Evolutionary conservation across 441 rosid genomes (phyloP), one percentile per base, ranked within the genome.

Genomic region (Erodium trifolium): DNA sequence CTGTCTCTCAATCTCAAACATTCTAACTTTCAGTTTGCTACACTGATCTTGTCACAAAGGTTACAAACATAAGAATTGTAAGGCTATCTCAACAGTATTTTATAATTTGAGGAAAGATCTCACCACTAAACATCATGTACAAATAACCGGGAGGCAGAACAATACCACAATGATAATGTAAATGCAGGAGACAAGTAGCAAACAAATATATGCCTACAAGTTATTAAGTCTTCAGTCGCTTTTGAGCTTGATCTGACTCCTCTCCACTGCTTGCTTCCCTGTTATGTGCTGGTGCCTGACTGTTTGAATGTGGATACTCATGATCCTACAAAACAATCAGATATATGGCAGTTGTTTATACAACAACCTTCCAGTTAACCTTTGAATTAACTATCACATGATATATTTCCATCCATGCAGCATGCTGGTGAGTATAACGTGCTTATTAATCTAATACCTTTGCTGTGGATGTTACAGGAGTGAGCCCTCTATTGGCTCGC

Each of bases 171-270:
- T 2, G 55, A 13, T 10, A 0, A 47, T 47, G 6, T 47, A 47
- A 47, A 47, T 47, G n/a, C n/a, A n/a, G 13, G 3, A 47, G 14
- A 31, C 34, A 47, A 3, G 14, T 2, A 51, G 16, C 2, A n/a
- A 13, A 53, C 60, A 16, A 2, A 17, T 16, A 17, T 14, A 17
- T 17, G 19, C 27, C 23, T 55, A 55, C 29, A 57, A 16, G 29
- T 57, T 57, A 5, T 57, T 0, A 17, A 2, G 13, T 57, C 63
- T 18, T 57, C 1, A 57, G 7, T 2, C 63, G 29, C 29, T 57
- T 57, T 57, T 57, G 63, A 57, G 63, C 63, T 57, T 18, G 63
- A 57, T 57, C 63, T 3, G 63, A 57, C 3, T 57, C 63, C 63
- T 57, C 63, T 57, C 63, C 63, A 18, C 63, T 16, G 63, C 63